Conservation (phyloP, 805 yeast species). For the Candida yuanshanica region DNA sequence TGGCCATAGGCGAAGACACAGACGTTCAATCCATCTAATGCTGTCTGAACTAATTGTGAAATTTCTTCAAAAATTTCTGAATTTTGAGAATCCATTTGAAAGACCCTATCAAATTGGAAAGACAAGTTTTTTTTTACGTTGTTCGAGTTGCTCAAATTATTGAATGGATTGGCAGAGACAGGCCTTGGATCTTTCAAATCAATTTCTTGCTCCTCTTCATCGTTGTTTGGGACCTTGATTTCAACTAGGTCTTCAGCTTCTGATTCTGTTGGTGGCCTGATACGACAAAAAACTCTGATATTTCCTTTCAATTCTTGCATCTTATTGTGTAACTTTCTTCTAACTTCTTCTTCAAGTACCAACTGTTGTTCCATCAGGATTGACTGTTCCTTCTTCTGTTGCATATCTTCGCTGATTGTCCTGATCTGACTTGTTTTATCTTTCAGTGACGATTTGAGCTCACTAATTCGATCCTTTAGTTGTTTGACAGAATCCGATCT, state of each 20-base stretch:
- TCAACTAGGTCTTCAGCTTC: conserved; percentile 23
- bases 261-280: conserved; percentile 50
- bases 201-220: conserved; percentile 24
- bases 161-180: conserved; percentile 1
- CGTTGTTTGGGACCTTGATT: conserved; percentile 27
- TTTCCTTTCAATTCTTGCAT: conserved; percentile 89
- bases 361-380: conserved; percentile 31
- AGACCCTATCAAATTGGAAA: conserved; percentile 77
- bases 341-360: conserved; percentile 43
- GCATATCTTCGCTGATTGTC: conserved; percentile 15
- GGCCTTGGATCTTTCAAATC: conserved; percentile 13
- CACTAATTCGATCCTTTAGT: conserved; percentile 13
- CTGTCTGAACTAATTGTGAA: conserved; percentile 78
- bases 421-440: conserved; percentile 9
- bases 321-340: conserved; percentile 64
- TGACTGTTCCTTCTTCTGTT: conserved; percentile 26
- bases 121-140: conserved; percentile 19
- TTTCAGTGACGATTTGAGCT: conserved; percentile 5
- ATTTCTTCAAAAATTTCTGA: conserved; percentile 72
- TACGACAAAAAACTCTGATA: conserved; percentile 83
- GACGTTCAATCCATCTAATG: conserved; percentile 84
- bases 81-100: conserved; percentile 49
- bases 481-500: conserved; percentile 10
- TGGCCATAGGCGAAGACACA: conserved; percentile 97
- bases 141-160: background rate